These are phyloP conservation scores for Combretum micranthum DNA, from an alignment of 345 rosid genomes.

Conservation along the genomic window DNA sequence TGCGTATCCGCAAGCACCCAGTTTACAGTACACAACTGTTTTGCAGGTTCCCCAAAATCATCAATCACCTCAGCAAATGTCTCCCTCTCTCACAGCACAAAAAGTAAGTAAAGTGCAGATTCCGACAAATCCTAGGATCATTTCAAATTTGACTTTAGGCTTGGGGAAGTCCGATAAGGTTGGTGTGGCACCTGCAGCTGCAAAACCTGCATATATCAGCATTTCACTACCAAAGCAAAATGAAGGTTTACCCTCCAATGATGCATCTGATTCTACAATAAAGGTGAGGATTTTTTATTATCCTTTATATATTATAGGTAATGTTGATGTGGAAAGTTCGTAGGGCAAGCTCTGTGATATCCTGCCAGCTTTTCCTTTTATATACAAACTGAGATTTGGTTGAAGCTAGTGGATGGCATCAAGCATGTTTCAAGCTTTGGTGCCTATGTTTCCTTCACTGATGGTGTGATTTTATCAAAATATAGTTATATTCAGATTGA, in stretches of 20 bases:
- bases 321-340: not conserved
- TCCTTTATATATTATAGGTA: conserved; percentile 1
- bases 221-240: conserved; percentile 62
- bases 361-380: no score
- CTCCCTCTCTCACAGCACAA: conserved; percentile 44
- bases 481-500: no score
- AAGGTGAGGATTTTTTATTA: conserved; percentile 44
- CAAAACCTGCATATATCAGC: conserved; percentile 81
- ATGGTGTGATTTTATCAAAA: no score
- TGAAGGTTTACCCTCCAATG: conserved; percentile 34
- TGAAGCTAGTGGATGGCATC: no score
- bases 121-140: conserved; percentile 96
- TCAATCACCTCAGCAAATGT: conserved; percentile 43
- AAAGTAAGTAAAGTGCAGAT: conserved; percentile 85
- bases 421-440: no score
- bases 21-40: not conserved
- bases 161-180: conserved; percentile 63
- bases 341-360: no score
- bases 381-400: no score
- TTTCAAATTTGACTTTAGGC: conserved; percentile 77
- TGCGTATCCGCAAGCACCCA: not conserved
- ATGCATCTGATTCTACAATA: conserved; percentile 53
- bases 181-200: conserved; percentile 26
- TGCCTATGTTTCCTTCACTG: no score
- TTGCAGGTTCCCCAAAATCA: conserved; percentile 15